These are phyloP conservation scores for Serendipita indica DNA, from an alignment of 768 basidiomycete genomes.

Conservation along the genomic window DNA sequence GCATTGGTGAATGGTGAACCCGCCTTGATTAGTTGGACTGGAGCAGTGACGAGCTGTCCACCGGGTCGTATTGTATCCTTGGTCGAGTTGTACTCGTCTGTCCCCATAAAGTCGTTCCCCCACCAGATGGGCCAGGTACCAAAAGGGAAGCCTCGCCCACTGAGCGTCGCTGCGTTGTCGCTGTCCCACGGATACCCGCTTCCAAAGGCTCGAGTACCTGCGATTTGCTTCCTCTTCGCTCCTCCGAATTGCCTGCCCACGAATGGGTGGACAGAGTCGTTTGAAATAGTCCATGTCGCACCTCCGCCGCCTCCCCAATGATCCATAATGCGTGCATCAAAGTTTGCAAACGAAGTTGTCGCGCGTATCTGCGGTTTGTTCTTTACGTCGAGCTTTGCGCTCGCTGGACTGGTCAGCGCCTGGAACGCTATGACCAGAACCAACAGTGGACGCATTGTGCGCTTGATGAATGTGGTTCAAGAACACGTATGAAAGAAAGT, in stretches of 20 bases:
- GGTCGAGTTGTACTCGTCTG: background rate
- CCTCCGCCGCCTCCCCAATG: background rate
- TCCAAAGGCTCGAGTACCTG: background rate
- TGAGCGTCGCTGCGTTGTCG: background rate
- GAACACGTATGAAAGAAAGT: too few relatives aligned
- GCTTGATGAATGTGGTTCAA: too few relatives aligned
- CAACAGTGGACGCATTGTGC: too few relatives aligned
- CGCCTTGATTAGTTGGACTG: background rate
- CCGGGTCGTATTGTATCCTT: background rate
- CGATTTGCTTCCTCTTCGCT: background rate
- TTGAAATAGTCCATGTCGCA: background rate
- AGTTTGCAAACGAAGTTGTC: background rate
- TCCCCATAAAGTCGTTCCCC: background rate
- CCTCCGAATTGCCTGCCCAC: background rate
- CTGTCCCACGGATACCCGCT: background rate
- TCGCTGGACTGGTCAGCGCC: too few relatives aligned
- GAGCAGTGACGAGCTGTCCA: background rate
- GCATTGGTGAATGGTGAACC: background rate
- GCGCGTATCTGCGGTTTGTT: background rate
- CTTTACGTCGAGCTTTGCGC: too few relatives aligned
- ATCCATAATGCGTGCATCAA: background rate
- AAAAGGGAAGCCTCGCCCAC: background rate
- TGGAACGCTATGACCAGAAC: too few relatives aligned
- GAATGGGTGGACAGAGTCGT: background rate
- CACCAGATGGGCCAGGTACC: background rate